phyloP scores from a whole-genome alignment of 164 flowering plant species.

The Vitis vinifera region ASM3070453v1 NC_081822.1:10073001-10073500 shows the following conservation, averaged over 20 bases:
- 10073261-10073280: constrained; percentile 43
- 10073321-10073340: constrained; percentile 74
- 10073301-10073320: constrained; percentile 66
- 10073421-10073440: constrained; percentile 77
- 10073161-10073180: constrained; percentile 56
- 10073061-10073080: constrained; percentile 33
- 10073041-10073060: constrained; percentile 61
- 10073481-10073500: constrained; percentile 68
- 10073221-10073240: constrained; percentile 81
- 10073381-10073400: constrained; percentile 52
- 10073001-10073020: constrained; percentile 78
- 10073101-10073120: constrained; percentile 79
- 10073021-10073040: constrained; percentile 49
- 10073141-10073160: constrained; percentile 76
- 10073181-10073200: constrained; percentile 62
- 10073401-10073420: constrained; percentile 73
- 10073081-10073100: constrained; percentile 58
- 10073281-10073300: constrained; percentile 63
- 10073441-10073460: constrained; percentile 39
- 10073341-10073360: constrained; percentile 46
- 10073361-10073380: constrained; percentile 54
- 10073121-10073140: constrained; percentile 57
- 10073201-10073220: constrained; percentile 69
- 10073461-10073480: constrained; percentile 72
- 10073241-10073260: constrained; percentile 52